Base-by-base conservation (phyloP, 78 protist genomes). In the Tieghemostelium lacteum region DNA sequence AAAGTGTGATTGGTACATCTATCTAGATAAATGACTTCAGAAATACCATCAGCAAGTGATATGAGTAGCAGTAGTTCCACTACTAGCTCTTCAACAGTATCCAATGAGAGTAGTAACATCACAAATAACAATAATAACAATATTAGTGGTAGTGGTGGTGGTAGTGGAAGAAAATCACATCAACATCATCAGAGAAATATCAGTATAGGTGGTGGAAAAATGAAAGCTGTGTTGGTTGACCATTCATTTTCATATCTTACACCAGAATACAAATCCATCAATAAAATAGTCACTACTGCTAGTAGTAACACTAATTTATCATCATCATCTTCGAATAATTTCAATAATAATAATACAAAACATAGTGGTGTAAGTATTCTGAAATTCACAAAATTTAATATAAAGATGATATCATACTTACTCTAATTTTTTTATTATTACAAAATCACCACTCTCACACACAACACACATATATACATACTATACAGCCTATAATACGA, bases 171-270 rank as follows among this genome's bases (percentile, higher is more conserved):
- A n/a, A n/a, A n/a, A n/a, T n/a, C n/a, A n/a, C n/a, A n/a, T n/a
- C n/a, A n/a, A n/a, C n/a, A n/a, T 22, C 76, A 70, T 50, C 31
- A 70, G 31, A 83, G 75, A 45, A 66, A 70, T 20, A 8, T 36
- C 14, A 69, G 78, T 3, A 83, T 83, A 14, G 91, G 91, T 34
- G 72, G 65, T 24, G 78, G 78, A 55, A 83, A 83, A 72, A 57
- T 42, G 40, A 40, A 60, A 28, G 78, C 91, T 19, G 55, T 40
- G 10, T 17, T 83, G 6, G 50, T 69, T 45, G 91, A 83, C 54
- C 60, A 69, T 58, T 40, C 78, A 37, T 83, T 83, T 31, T 64
- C 75, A 3, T 80, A 65, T 77, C 34, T 36, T 29, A 22, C 58
- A 22, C 31, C 45, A 29, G 16, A 69, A 1, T 52, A 70, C 22